Conservation (phyloP, 2,329 filamentous ascomycete genomes). For the Simplicillium aogashimaense region DNA sequence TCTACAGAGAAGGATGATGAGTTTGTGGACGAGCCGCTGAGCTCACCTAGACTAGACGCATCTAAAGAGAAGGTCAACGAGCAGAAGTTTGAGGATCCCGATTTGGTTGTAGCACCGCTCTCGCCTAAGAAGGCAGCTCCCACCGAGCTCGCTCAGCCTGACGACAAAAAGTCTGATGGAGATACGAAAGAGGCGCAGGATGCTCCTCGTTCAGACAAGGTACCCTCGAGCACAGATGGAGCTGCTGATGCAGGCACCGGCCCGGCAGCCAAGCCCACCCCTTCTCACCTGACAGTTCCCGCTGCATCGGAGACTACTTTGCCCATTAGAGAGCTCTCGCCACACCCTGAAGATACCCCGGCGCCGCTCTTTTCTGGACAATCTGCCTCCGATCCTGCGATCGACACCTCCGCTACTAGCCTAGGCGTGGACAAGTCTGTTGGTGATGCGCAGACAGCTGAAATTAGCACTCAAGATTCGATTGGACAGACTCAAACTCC, state of each 20-base stretch:
- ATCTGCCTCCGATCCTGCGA: constrained; percentile 16
- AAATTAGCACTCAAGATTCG: constrained; percentile 4
- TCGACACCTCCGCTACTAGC: constrained; percentile 11
- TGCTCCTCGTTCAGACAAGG: constrained; percentile 5
- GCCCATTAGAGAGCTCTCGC: constrained; percentile 25
- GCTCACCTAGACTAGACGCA: constrained; percentile 54
- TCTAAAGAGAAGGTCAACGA: constrained; percentile 46
- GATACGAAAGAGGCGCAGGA: constrained; percentile 9
- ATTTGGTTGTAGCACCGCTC: constrained; percentile 46
- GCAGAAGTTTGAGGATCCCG: constrained; percentile 42
- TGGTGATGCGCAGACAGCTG: constrained; percentile 5
- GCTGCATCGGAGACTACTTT: neutral
- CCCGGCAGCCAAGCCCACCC: constrained; percentile 1
- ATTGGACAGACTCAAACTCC: constrained; percentile 4
- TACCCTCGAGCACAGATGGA: neutral
- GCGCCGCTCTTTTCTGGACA: constrained; percentile 44
- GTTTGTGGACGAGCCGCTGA: constrained; percentile 70
- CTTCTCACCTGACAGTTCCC: constrained; percentile 3
- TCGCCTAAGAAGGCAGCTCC: constrained; percentile 34
- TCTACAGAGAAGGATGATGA: constrained; percentile 53
- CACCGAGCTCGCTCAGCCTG: constrained; percentile 15
- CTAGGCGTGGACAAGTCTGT: neutral
- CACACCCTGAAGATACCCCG: constrained; percentile 58
- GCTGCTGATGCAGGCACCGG: constrained; percentile 5
- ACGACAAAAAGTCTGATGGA: constrained; percentile 5